Evolutionary conservation across 805 yeast genomes (phyloP).

Genomic region (Kodamaea fukazawae): DNA sequence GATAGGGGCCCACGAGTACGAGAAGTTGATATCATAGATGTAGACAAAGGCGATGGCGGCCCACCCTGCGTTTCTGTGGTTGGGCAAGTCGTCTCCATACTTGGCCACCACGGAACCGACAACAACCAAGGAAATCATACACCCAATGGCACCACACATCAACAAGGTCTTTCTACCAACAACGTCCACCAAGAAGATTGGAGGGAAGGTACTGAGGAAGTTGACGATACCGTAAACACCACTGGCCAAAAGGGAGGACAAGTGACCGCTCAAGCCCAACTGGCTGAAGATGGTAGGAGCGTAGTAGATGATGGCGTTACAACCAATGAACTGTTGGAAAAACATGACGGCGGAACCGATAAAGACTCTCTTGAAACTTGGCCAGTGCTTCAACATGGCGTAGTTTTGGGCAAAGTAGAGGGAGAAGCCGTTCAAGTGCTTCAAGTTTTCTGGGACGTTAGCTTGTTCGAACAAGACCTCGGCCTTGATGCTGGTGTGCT

Average conservation of each 20-base stretch:
- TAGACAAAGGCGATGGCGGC: constrained; percentile 26
- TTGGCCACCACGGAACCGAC: constrained; percentile 21
- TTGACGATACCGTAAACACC: constrained; percentile 56
- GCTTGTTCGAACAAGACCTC: neutral
- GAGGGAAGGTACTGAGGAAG: constrained; percentile 52
- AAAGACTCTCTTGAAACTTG: constrained; percentile 18
- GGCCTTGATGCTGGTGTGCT: neutral
- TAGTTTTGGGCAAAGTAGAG: no score
- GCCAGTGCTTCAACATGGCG: no score
- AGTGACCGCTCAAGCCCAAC: constrained; percentile 42
- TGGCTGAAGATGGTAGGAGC: constrained; percentile 59
- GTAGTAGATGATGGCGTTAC: constrained; percentile 64
- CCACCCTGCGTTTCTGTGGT: constrained; percentile 33
- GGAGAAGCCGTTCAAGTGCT: no score
- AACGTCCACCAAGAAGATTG: constrained; percentile 51
- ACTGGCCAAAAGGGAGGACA: constrained; percentile 56
- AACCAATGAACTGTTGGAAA: constrained; percentile 61
- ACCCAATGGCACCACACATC: constrained; percentile 42
- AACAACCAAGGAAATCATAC: constrained; percentile 25
- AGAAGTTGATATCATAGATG: constrained; percentile 26
- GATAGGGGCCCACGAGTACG: constrained; percentile 31
- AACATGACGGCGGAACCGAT: constrained; percentile 30
- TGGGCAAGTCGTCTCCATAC: constrained; percentile 26
- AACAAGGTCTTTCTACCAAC: constrained; percentile 54
- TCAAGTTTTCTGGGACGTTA: no score